Evolutionary conservation across 2,329 filamentous ascomycete species (phyloP).

Genomic region (Boeremia lycopersici): DNA sequence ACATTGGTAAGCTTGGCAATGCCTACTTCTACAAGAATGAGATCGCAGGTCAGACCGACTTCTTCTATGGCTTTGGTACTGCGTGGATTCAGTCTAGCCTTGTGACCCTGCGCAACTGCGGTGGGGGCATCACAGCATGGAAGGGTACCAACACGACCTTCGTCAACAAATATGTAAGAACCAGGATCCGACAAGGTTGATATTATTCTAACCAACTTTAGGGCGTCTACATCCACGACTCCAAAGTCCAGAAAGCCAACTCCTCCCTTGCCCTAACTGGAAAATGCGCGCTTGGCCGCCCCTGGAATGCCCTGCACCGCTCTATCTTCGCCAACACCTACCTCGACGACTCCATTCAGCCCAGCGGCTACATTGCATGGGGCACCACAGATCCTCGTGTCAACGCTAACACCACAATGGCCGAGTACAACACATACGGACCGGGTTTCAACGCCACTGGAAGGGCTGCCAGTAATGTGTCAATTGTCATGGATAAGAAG

Average conservation of each 20-base stretch:
- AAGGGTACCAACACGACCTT: conserved; percentile 71
- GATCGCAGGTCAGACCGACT: conserved; percentile 70
- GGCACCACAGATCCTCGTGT: conserved; percentile 49
- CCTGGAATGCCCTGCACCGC: conserved; percentile 65
- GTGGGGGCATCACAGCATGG: conserved; percentile 72
- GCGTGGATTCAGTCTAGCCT: conserved; percentile 63
- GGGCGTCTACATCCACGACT: conserved; percentile 67
- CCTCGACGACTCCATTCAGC: conserved; percentile 60
- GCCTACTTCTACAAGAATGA: conserved; percentile 67
- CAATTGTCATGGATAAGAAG: conserved; percentile 52
- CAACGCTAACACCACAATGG: conserved; percentile 58
- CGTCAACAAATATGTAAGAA: conserved; percentile 62
- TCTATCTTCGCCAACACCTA: conserved; percentile 63
- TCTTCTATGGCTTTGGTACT: conserved; percentile 72
- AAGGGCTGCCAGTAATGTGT: conserved; percentile 50
- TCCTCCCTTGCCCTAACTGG: conserved; percentile 45
- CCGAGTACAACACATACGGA: conserved; percentile 59
- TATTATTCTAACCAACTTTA: conserved; percentile 1
- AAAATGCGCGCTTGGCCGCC: conserved; percentile 64
- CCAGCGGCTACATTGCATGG: conserved; percentile 64
- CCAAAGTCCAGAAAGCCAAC: conserved; percentile 62
- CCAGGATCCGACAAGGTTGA: fast-evolving
- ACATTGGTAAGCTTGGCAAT: conserved; percentile 70
- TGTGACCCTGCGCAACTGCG: conserved; percentile 64
- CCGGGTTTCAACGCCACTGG: conserved; percentile 61